phyloP scores from a whole-genome alignment of 345 rosid genomes.

The Acer negundo region DNA sequence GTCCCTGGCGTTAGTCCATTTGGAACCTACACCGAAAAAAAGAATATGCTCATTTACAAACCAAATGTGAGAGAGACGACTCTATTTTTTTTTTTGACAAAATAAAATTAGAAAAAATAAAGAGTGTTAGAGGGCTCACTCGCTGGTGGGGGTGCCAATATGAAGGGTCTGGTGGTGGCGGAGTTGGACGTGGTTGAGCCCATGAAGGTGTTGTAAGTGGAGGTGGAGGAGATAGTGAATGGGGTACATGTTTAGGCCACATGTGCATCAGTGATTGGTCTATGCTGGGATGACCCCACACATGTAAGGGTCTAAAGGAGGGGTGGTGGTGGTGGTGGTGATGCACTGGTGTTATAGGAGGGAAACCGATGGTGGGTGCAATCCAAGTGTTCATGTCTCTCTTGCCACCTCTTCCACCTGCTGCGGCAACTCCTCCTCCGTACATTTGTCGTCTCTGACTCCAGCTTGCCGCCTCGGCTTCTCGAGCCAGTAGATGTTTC shows the following conservation, averaged over 20 bases:
- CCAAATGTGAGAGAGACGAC: not conserved
- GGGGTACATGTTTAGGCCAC: conserved; percentile 74
- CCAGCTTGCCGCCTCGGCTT: conserved; percentile 87
- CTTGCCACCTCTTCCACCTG: conserved; percentile 39
- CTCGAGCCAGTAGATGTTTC: conserved; percentile 81
- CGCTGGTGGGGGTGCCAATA: conserved; percentile 73
- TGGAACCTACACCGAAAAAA: conserved; percentile 35
- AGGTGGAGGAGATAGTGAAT: conserved; percentile 39
- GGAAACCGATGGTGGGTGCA: conserved; percentile 77
- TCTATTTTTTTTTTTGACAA: not conserved
- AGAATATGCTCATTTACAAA: not conserved
- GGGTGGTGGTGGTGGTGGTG: conserved; percentile 43
- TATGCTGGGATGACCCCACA: conserved; percentile 87
- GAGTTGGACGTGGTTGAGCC: conserved; percentile 32
- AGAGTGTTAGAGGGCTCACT: conserved; percentile 20
- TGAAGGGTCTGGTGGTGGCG: conserved; percentile 37
- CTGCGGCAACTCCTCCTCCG: conserved; percentile 29
- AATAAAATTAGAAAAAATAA: not conserved
- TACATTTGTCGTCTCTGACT: conserved; percentile 66
- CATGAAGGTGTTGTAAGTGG: conserved; percentile 45
- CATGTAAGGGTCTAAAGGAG: conserved; percentile 74
- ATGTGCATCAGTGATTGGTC: conserved; percentile 43
- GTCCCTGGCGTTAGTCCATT: conserved; percentile 54
- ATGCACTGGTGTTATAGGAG: conserved; percentile 44
- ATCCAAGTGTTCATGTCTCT: conserved; percentile 53